phyloP scores from a whole-genome alignment of 345 rosid species.

The Lepidium sativum region DNA sequence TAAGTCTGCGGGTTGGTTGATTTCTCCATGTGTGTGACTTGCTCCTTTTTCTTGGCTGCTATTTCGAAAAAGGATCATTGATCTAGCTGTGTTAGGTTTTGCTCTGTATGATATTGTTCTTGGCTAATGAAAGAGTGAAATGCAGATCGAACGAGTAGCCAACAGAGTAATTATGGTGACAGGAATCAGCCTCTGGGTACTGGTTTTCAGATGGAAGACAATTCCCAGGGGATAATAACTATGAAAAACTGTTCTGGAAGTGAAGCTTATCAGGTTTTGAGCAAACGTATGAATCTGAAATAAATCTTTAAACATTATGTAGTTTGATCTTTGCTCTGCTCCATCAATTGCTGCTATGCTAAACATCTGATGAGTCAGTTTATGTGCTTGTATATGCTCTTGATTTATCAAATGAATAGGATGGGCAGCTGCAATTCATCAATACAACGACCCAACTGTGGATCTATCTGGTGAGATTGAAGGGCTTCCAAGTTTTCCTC shows the following conservation, averaged over 20 bases:
- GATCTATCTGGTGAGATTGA: constrained; percentile 69
- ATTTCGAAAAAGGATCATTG: not conserved
- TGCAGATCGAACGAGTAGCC: constrained; percentile 42
- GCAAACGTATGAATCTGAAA: constrained; percentile 47
- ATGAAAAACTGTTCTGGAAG: constrained; percentile 53
- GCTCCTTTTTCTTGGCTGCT: not conserved
- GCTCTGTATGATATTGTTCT: constrained; percentile 6
- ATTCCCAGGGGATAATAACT: constrained; percentile 25
- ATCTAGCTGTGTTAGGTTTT: not conserved
- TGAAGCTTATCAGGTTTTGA: constrained; percentile 59
- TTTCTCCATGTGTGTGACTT: not conserved
- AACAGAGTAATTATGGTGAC: constrained; percentile 36
- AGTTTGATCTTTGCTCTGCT: not conserved
- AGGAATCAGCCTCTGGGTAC: constrained; percentile 27
- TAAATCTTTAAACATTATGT: not conserved
- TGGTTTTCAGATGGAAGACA: constrained; percentile 6
- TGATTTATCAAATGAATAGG: constrained; percentile 49
- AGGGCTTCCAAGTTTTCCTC: not conserved
- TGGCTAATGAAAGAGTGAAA: constrained; percentile 7
- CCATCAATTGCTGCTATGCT: not conserved
- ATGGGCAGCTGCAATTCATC: constrained; percentile 49
- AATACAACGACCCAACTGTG: constrained; percentile 42
- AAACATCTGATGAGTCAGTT: constrained; percentile 2
- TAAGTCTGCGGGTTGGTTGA: not conserved
- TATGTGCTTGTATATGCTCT: not conserved